Evolutionary conservation across 139 green algal genomes (phyloP).

Genomic region (Chlorella sp.): DNA sequence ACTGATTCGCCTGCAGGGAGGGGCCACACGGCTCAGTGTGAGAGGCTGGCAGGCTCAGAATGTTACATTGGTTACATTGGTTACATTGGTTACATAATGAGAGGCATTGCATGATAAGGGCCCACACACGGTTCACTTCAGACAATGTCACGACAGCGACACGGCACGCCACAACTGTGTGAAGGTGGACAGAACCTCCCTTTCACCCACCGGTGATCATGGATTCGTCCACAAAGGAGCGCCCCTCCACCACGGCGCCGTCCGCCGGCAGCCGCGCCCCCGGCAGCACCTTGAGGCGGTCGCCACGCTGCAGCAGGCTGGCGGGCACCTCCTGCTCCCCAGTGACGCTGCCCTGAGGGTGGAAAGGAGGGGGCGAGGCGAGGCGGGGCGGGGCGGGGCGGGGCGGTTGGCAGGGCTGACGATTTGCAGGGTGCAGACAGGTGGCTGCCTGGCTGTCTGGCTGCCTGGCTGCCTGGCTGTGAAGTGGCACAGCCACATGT

Average conservation of each 20-base stretch:
- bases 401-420: not conserved
- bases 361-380: not conserved
- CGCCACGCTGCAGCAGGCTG: constrained; percentile 81
- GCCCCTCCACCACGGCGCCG: constrained; percentile 79
- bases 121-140: not conserved
- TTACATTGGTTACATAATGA: no score
- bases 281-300: constrained; percentile 79
- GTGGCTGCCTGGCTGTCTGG: no score
- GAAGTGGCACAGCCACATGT: no score
- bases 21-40: no score
- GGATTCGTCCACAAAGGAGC: constrained; percentile 88
- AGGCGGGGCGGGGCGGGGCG: not conserved
- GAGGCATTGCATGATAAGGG: not conserved
- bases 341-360: constrained; percentile 6
- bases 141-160: not conserved
- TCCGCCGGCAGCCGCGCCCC: constrained; percentile 86
- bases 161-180: no score
- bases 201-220: constrained; percentile 89
- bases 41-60: no score
- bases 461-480: no score
- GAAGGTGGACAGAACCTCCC: no score
- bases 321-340: constrained; percentile 69
- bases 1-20: constrained; percentile 63
- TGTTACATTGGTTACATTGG: no score
- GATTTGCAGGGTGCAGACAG: no score